These are phyloP conservation scores for Vaccinium myrtillus DNA, from an alignment of 148 eudicot species.

Conservation along the genomic window DNA sequence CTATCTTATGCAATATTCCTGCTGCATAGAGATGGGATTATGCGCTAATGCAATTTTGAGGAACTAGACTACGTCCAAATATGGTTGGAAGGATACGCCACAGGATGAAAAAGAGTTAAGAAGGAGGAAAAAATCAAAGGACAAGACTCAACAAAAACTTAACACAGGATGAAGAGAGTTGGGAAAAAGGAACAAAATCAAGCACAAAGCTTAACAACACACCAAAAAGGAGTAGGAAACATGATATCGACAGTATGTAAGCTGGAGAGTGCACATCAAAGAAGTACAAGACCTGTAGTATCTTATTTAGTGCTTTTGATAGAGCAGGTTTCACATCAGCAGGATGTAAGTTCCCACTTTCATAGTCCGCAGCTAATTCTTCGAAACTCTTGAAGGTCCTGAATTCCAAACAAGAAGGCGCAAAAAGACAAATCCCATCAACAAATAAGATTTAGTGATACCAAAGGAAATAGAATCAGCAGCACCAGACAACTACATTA, in stretches of 20 bases:
- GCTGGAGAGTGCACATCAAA: not conserved
- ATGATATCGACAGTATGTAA: not conserved
- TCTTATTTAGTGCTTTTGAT: constrained; percentile 67
- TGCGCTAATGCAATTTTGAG: not conserved
- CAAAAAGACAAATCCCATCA: constrained; percentile 5
- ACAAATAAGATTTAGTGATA: not conserved
- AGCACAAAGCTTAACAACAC: not conserved
- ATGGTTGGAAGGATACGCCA: not conserved
- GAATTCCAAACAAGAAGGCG: not conserved
- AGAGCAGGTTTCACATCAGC: constrained; percentile 76
- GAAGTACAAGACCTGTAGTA: constrained; percentile 53
- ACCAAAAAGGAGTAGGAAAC: not conserved
- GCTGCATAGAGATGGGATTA: not conserved
- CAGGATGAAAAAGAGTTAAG: not conserved
- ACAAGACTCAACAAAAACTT: too few species aligned
- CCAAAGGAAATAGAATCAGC: constrained; percentile 1
- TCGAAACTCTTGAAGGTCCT: constrained; percentile 62
- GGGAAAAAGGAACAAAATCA: not conserved
- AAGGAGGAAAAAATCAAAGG: too few species aligned
- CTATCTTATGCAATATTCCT: not conserved
- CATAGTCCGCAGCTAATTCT: constrained; percentile 65
- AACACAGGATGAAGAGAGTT: not conserved
- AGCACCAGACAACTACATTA: not conserved
- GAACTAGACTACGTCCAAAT: not conserved
- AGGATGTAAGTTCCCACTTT: constrained; percentile 63